These are phyloP conservation scores for Phytophthora pseudosyringae DNA, from an alignment of 352 stramenopile species.

Conservation along the genomic window DNA sequence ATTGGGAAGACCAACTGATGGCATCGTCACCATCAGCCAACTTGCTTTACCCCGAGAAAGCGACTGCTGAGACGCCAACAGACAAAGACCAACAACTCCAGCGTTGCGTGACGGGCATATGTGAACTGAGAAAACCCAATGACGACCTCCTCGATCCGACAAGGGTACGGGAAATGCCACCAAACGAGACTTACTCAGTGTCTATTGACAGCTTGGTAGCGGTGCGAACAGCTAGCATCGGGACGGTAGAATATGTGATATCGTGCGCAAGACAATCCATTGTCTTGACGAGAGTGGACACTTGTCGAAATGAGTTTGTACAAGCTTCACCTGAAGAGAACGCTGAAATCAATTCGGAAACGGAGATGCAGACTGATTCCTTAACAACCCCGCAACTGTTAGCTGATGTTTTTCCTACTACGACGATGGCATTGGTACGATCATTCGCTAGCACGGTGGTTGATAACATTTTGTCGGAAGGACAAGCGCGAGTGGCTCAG, in stretches of 20 bases:
- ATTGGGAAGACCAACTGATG: not conserved
- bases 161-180: not conserved
- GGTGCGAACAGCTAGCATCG: slow-evolving; percentile 1
- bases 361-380: no score
- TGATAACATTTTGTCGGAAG: no score
- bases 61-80: not conserved
- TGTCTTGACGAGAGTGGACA: not conserved
- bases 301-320: not conserved
- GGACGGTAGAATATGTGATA: slow-evolving; percentile 8
- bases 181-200: not conserved
- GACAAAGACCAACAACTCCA: not conserved
- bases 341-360: no score
- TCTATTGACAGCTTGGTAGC: not conserved
- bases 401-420: no score
- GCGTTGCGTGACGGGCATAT: not conserved
- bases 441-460: no score
- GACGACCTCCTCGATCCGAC: not conserved
- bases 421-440: no score
- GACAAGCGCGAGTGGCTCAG: not conserved
- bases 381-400: no score
- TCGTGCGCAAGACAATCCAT: slow-evolving; percentile 12
- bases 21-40: not conserved
- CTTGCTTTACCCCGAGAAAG: not conserved
- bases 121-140: no score
- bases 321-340: no score